A percentile compares a stretch with the other conserved stretches of the same genome.
These are phyloP conservation scores for Bipolaris oryzae DNA, from an alignment of 2,329 filamentous ascomycete genomes.

Conservation along the genomic window DNA sequence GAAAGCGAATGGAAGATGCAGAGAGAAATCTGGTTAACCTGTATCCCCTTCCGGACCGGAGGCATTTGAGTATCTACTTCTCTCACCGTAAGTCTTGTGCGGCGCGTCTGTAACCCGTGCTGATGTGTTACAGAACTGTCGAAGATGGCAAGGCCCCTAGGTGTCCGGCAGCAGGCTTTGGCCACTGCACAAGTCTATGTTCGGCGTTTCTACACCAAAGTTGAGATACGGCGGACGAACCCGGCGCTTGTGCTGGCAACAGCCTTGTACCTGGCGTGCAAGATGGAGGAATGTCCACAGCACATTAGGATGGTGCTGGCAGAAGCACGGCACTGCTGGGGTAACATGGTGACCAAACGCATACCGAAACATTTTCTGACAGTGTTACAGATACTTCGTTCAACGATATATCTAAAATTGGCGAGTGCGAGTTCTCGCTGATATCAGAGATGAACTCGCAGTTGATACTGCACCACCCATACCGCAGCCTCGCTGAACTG, in stretches of 20 bases:
- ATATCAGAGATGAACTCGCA: conserved; percentile 92
- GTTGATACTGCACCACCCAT: conserved; percentile 88
- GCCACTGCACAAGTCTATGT: conserved; percentile 95
- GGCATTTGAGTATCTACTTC: conserved; percentile 89
- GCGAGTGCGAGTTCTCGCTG: conserved; percentile 91
- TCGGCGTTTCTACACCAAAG: conserved; percentile 88
- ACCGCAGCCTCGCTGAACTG: conserved; percentile 77
- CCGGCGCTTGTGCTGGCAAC: conserved; percentile 93
- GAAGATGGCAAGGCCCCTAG: conserved; percentile 82
- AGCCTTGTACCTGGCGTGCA: conserved; percentile 91
- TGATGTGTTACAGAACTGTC: conserved; percentile 63
- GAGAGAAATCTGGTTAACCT: conserved; percentile 76
- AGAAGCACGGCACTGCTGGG: conserved; percentile 75
- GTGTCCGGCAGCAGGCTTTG: conserved; percentile 85
- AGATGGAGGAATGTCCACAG: conserved; percentile 97
- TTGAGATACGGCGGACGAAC: conserved; percentile 91
- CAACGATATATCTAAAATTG: conserved; percentile 78
- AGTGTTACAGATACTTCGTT: conserved; percentile 39
- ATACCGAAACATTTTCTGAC: conserved; percentile 11
- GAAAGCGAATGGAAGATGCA: conserved; percentile 77
- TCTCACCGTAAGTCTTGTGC: conserved; percentile 71
- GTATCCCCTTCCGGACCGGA: conserved; percentile 80
- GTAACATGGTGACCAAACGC: conserved; percentile 21
- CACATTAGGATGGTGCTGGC: conserved; percentile 90
- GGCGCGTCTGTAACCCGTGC: neutral